Evolutionary conservation across 2,329 filamentous ascomycete genomes (phyloP), one percentile per base, ranked within the genome.

Genomic region (Botrytis paeoniae): DNA sequence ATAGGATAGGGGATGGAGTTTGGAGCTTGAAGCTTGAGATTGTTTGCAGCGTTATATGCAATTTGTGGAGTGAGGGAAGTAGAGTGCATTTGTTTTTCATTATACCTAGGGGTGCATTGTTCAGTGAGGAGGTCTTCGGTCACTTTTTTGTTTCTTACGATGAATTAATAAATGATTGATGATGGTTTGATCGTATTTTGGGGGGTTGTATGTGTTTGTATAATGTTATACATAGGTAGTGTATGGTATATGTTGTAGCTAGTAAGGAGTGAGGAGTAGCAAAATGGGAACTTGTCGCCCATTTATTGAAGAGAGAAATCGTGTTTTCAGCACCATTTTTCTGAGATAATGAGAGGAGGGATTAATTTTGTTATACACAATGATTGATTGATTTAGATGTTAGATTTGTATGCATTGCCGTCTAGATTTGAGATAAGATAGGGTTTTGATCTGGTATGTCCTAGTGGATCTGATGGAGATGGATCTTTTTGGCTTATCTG

Each of bases 71-170:
- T 7, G 45, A 54, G 7, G 39, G 37, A 18, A 8, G n/a, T 63
- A 14, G 37, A 29, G 61, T 29, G 22, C 18, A n/a, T 39, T 66
- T 66, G 18, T 66, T 54, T 39, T 39, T 32, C 41, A 64, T 32
- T 66, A 66, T 66, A 66, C 64, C 64, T 54, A 51, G 45, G 64
- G 45, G 45, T 41, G 64, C 37, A 29, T 37, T 29, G 35, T 64
- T 41, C n/a, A 32, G 61, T 64, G n/a, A n/a, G n/a, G n/a, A 32
- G n/a, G 39, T 45, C n/a, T 45, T 29, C 32, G 51, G 14, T 29
- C n/a, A 57, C 51, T 39, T 39, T 39, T 51, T 51, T 68, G 16
- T 54, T 68, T 54, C 14, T 66, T n/a, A 29, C 3, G 45, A 66
- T 32, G 32, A 66, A 48, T 37, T 20, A 39, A 62, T 45, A 35